These are phyloP conservation scores for Nyssa sinensis DNA, from an alignment of 148 eudicot species.

Conservation along the genomic window DNA sequence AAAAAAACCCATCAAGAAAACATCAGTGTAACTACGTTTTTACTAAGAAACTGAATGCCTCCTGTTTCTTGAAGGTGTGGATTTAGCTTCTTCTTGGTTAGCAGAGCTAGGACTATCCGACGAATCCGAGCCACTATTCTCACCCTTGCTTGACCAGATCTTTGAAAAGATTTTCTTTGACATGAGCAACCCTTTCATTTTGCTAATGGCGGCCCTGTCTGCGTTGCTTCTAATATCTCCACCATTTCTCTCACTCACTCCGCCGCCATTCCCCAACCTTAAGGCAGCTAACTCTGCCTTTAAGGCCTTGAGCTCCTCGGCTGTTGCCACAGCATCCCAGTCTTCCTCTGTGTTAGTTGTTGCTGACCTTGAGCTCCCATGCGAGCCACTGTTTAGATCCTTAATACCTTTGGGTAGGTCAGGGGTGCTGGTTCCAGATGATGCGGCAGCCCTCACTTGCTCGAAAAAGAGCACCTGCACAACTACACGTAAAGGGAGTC, in stretches of 20 bases:
- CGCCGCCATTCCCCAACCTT: conserved; percentile 43
- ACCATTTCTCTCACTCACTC: conserved; percentile 26
- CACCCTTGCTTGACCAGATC: conserved; percentile 71
- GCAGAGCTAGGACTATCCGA: conserved; percentile 60
- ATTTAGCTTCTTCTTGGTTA: conserved; percentile 57
- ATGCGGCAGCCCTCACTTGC: conserved; percentile 81
- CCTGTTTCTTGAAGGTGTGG: conserved; percentile 51
- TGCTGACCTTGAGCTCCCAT: conserved; percentile 64
- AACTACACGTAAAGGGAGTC: conserved; percentile 83
- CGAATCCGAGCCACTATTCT: conserved; percentile 86
- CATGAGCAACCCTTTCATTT: conserved; percentile 61
- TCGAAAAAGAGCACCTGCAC: conserved; percentile 93
- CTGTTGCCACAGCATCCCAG: conserved; percentile 86
- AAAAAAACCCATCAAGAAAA: conserved; percentile 5
- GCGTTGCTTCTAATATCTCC: conserved; percentile 21
- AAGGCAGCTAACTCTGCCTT: conserved; percentile 78
- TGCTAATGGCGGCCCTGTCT: conserved; percentile 49
- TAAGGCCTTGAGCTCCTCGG: conserved; percentile 71
- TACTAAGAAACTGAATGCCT: conserved; percentile 65
- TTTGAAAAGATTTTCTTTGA: conserved; percentile 69
- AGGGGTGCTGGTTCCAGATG: conserved; percentile 90
- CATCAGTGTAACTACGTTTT: conserved; percentile 12
- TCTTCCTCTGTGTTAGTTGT: conserved; percentile 62
- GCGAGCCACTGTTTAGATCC: conserved; percentile 56
- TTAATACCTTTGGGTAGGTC: conserved; percentile 67